Evolutionary conservation across 805 yeast genomes (phyloP).

Genomic region (Candida michaelii): DNA sequence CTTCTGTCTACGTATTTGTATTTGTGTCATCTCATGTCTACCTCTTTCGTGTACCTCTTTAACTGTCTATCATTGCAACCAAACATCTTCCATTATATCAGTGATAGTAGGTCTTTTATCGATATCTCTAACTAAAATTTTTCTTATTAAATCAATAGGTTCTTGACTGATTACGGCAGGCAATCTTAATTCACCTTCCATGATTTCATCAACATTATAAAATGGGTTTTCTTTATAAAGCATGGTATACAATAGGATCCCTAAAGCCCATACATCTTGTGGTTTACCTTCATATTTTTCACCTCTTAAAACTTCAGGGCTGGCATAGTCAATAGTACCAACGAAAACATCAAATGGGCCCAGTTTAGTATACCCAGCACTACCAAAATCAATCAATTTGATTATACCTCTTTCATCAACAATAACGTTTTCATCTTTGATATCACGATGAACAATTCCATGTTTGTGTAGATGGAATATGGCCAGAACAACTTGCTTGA

Average conservation of each 20-base stretch:
- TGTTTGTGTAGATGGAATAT: slow-evolving; percentile 76
- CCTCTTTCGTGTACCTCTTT: no score
- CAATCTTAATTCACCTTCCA: slow-evolving; percentile 81
- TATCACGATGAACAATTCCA: slow-evolving; percentile 91
- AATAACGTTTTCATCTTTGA: slow-evolving; percentile 91
- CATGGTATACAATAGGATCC: slow-evolving; percentile 84
- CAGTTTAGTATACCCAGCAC: slow-evolving; percentile 84
- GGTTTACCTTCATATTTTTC: slow-evolving; percentile 88
- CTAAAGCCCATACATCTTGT: slow-evolving; percentile 97
- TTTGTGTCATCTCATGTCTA: no score
- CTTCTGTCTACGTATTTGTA: no score
- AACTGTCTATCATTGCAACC: slow-evolving; percentile 50
- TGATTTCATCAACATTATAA: slow-evolving; percentile 90
- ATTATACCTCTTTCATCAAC: slow-evolving; percentile 79
- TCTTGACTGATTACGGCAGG: slow-evolving; percentile 65
- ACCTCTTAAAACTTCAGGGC: slow-evolving; percentile 92
- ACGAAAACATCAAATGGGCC: slow-evolving; percentile 98
- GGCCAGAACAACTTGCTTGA: slow-evolving; percentile 77
- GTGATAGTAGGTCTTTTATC: slow-evolving; percentile 70
- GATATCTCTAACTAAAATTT: slow-evolving; percentile 68
- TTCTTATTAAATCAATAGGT: slow-evolving; percentile 59
- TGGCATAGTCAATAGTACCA: slow-evolving; percentile 96
- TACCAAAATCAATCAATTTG: slow-evolving; percentile 91
- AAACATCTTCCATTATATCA: slow-evolving; percentile 65
- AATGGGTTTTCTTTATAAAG: slow-evolving; percentile 94